phyloP scores from a whole-genome alignment of 2,329 filamentous ascomycete genomes.

The Aspergillus aculeatinus region DNA sequence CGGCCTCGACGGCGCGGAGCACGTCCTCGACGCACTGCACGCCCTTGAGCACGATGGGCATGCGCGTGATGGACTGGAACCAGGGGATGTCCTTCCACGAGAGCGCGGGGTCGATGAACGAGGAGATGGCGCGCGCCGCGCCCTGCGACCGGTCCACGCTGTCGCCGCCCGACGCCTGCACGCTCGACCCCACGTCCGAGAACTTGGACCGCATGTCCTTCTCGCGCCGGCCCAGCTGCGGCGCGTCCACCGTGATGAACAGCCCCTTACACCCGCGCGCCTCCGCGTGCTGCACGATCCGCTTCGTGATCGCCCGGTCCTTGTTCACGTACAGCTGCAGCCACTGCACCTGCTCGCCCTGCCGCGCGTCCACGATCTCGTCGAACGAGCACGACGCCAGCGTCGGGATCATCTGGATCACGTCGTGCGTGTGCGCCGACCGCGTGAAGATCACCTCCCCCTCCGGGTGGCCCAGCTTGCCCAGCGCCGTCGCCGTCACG shows the following conservation, averaged over 20 bases:
- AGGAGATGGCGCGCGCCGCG: conserved; percentile 89
- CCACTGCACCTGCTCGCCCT: conserved; percentile 86
- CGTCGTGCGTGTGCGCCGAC: conserved; percentile 79
- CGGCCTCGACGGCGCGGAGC: conserved; percentile 75
- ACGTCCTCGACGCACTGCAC: conserved; percentile 96
- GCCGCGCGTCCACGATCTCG: conserved; percentile 84
- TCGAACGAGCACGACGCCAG: conserved; percentile 96
- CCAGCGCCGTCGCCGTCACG: conserved; percentile 91
- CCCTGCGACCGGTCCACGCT: conserved; percentile 83
- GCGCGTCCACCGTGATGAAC: conserved; percentile 98
- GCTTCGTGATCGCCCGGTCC: conserved; percentile 83
- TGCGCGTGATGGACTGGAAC: conserved; percentile 85
- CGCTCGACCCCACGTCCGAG: conserved; percentile 75
- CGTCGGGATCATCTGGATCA: conserved; percentile 98
- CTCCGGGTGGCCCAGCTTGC: conserved; percentile 90
- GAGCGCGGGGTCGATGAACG: conserved; percentile 92
- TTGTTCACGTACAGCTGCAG: conserved; percentile 97
- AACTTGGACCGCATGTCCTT: conserved; percentile 98
- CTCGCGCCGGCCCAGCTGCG: conserved; percentile 88
- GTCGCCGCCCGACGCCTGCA: conserved; percentile 68
- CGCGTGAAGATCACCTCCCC: conserved; percentile 89
- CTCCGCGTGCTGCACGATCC: conserved; percentile 90
- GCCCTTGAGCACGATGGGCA: conserved; percentile 96
- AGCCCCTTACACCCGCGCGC: conserved; percentile 87
- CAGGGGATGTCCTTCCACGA: conserved; percentile 93